Evolutionary conservation across 768 basidiomycete species (phyloP), one percentile per base, ranked within the genome.

Genomic region (Leccinum disarticulatum): DNA sequence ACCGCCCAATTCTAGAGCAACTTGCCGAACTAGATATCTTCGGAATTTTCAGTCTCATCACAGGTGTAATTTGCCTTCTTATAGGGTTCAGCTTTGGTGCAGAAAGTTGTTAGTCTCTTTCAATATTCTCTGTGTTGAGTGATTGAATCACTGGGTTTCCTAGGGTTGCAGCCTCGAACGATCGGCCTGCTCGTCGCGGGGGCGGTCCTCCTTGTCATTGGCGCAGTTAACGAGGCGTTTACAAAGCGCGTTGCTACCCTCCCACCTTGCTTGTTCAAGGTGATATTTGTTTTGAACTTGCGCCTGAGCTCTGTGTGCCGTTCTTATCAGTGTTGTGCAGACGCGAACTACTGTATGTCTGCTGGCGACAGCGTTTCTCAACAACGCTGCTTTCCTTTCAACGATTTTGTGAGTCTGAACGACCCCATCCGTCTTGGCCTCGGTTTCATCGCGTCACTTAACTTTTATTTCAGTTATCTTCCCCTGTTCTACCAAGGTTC

Each of bases 191-290:
- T 91, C 8, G 76, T 73, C 3, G 74, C 87, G 89, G 90, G 19
- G 70, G 22, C 76, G 51, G 74, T 74, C 0, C 58, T 87, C 2
- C 74, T 91, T 3, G 48, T 89, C 6, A 35, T 70, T 3, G 83
- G 80, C 3, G 78, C 69, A 4, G 63, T 87, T 9, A 86, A 87
- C 60, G 90, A 93, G 69, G 50, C 71, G 3, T 79, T 73, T 62
- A 93, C 90, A 0, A 80, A 72, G 27, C 78, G 87, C 14, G 83
- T 85, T 2, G 87, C 88, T 0, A 88, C 92, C 56, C 69, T 93
- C 25, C 88, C 90, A 14, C 87, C 88, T 8, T 82, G 90, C 19
- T 67, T 91, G 28, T 91, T 92, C 76, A 84, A 83, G 75, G 87
- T 83, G 52, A 19, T 72, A 43, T 5, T 3, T 52, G 22, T 22